Evolutionary conservation across 371 early-diverging fungal genomes (phyloP).

Genomic region (Massospora cicadina): DNA sequence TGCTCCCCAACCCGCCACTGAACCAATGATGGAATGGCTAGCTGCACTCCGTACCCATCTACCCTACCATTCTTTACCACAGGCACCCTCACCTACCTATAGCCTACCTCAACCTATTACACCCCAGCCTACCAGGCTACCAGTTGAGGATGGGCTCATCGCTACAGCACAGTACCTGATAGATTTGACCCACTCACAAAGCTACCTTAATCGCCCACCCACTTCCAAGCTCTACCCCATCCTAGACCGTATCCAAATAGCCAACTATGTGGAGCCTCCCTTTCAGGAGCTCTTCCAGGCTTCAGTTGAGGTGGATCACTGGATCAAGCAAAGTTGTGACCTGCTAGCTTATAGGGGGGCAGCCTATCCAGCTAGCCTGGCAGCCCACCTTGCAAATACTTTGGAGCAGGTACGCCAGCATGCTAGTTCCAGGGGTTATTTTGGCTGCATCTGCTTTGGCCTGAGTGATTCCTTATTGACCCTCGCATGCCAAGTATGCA

Average conservation of each 20-base stretch:
- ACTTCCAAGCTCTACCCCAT: not conserved
- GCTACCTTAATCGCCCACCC: not conserved
- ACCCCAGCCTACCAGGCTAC: not conserved
- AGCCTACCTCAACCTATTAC: not conserved
- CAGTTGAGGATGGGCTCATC: not conserved
- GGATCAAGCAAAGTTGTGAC: not conserved
- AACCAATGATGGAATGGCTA: not conserved
- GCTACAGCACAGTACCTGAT: not conserved
- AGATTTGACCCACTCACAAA: not conserved
- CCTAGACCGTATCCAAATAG: not conserved
- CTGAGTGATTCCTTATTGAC: not conserved
- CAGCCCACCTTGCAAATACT: not conserved
- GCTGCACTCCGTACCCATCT: not conserved
- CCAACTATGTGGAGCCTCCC: not conserved
- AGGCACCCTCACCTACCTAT: not conserved
- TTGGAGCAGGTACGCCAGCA: not conserved
- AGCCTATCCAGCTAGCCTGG: not conserved
- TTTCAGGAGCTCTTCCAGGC: not conserved
- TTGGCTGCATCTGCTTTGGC: not conserved
- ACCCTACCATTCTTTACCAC: not conserved
- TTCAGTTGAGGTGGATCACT: not conserved
- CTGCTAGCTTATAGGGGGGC: not conserved
- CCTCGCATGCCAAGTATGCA: not conserved
- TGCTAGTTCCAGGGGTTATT: not conserved
- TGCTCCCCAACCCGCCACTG: not conserved